Percentiles rank a stretch among this genome's conserved stretches.
Conservation (phyloP, 495 filamentous ascomycete genomes). For the Penicillium canariense region DNA sequence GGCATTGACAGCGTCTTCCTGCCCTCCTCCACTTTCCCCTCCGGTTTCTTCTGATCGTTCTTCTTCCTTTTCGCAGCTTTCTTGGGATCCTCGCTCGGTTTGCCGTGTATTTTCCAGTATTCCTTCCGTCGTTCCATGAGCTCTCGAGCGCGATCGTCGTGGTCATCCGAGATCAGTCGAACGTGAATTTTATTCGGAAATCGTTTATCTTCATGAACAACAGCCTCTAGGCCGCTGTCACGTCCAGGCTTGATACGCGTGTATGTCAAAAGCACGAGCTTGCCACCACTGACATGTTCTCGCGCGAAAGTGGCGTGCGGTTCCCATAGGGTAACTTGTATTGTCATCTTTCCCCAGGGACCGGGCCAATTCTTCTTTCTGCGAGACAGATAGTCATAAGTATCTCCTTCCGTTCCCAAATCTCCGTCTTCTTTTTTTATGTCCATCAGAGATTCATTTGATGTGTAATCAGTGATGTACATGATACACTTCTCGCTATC, state of each 20-base stretch:
- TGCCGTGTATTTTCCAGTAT: conserved; percentile 51
- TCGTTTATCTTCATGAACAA: conserved; percentile 60
- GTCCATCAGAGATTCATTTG: conserved; percentile 58
- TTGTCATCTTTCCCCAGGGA: conserved; percentile 69
- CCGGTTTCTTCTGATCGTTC: conserved; percentile 28
- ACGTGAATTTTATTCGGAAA: conserved; percentile 55
- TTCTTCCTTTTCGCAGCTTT: conserved; percentile 35
- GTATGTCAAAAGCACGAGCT: conserved; percentile 67
- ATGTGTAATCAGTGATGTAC: conserved; percentile 86
- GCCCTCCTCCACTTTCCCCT: conserved; percentile 36
- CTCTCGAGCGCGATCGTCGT: conserved; percentile 53
- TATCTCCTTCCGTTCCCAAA: conserved; percentile 47
- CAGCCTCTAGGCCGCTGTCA: conserved; percentile 64
- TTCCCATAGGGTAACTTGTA: conserved; percentile 71
- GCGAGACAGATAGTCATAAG: conserved; percentile 41
- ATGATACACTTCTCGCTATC: conserved; percentile 53
- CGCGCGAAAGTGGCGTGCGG: conserved; percentile 60
- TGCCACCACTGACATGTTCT: conserved; percentile 52
- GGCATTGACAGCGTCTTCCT: conserved; percentile 21
- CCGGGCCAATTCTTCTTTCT: conserved; percentile 62
- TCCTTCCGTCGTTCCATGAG: conserved; percentile 60
- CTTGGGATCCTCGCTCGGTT: conserved; percentile 32
- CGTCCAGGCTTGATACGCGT: conserved; percentile 61
- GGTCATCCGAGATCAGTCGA: conserved; percentile 38
- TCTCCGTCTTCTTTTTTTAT: conserved; percentile 42